Base-by-base conservation (phyloP, 768 basidiomycete species). In the Boletus sensibilis region DNA sequence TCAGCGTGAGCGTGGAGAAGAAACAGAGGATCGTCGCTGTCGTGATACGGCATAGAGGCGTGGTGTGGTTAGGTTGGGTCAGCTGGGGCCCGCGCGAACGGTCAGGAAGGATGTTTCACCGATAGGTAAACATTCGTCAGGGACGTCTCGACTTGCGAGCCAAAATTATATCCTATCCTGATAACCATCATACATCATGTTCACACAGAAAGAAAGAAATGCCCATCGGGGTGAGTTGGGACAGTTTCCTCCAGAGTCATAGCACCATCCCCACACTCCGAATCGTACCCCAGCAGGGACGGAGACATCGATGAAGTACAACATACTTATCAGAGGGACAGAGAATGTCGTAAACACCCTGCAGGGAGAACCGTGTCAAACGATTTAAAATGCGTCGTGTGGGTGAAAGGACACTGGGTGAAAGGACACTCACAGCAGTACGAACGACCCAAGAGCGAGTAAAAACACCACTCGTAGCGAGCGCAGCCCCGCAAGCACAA, bases 401-500 rank as follows among this genome's bases (percentile, higher is more conserved):
- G 10, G 5, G 14, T 33, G 18, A n/a, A 39, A 14, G 8, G 35
- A 34, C n/a, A 13, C 52, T 52, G 10, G 5, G 14, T 33, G 18
- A n/a, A 39, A 14, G 8, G 35, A 34, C n/a, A 13, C 52, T 52
- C 25, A 53, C 49, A 38, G 21, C 5, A 52, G 18, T 16, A 53
- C 49, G 9, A 52, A 52, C 20, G 49, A 52, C 29, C 6, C 37
- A 5, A 53, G 31, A 2, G 35, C 20, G 52, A 53, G 29, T 16
- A 38, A n/a, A 38, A 53, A 18, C 21, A 52, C 49, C 20, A 52
- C 52, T n/a, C 37, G 29, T 11, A 52, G 49, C 25, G 34, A 52
- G 48, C 52, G 48, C 47, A 53, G 34, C 20, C 52, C 50, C 8
- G 10, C 27, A 10, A 52, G 21, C 0, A 52, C 35, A 14, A 52